Evolutionary conservation across 108 stramenopile species (phyloP), one percentile per base, ranked within the genome.

Genomic region (Chaetoceros tenuissimus): DNA sequence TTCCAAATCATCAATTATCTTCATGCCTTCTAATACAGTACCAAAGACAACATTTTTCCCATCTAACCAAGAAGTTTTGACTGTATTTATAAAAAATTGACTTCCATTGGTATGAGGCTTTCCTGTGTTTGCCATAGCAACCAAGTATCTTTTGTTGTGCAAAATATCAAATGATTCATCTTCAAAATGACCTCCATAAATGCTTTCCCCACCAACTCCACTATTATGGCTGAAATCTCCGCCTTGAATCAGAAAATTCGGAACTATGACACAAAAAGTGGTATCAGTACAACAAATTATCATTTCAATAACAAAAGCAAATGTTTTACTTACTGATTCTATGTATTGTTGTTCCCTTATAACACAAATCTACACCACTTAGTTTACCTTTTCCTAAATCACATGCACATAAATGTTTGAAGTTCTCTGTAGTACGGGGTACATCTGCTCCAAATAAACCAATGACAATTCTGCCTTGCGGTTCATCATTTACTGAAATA

Each of bases 131-230:
- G 80, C 82, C 77, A 79, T 85, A 43, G 85, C 80, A 25, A 99
- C 73, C 56, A 97, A 55, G 59, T 82, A 93, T 5, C 68, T 51
- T 65, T 94, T 75, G 62, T 82, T 81, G 75, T 93, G 94, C 62
- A 82, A 94, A n/a, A 99, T 75, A 53, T 81, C 72, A 58, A 79
- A 80, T 1, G 84, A 66, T 64, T 94, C 94, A 65, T 97, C 98
- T 31, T 96, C 85, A 62, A 92, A 93, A 44, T 79, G 73, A 30
- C 79, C 74, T 8, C 87, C 87, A 59, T 83, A 89, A 67, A 96
- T 98, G 51, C 80, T 87, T 63, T 87, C 89, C 50, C 96, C 96
- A 31, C 97, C 97, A 24, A 80, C 91, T 44, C 97, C 97, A 71
- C 87, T 94, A 28, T 78, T 77, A 58, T 89, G 84, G 0, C 85